Conservation (phyloP, 495 filamentous ascomycete species). For the Aspergillus bridgeri region DNA sequence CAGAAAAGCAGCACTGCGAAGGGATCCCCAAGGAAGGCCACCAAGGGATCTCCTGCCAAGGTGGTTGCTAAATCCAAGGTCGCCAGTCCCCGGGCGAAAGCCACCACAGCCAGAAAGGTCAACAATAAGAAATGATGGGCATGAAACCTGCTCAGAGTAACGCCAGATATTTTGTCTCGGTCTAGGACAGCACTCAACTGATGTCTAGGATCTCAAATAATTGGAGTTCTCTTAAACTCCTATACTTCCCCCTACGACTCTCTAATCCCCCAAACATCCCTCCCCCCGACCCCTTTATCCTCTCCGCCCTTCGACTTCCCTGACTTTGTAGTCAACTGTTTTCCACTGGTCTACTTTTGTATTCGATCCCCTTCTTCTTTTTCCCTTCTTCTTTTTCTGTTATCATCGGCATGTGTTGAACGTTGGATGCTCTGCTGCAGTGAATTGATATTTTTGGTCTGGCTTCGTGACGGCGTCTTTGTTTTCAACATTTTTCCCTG, state of each 20-base stretch:
- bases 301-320: background rate
- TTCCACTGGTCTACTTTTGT: background rate
- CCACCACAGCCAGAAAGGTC: background rate
- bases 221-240: background rate
- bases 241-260: background rate
- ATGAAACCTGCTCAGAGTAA: background rate
- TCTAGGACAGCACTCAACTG: background rate
- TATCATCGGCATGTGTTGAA: background rate
- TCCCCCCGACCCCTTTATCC: background rate
- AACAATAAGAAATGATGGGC: background rate
- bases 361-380: constrained; percentile 1
- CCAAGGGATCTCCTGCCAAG: constrained; percentile 15
- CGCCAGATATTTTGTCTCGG: background rate
- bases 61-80: constrained; percentile 1
- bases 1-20: constrained; percentile 15
- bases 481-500: background rate
- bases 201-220: background rate
- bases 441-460: background rate
- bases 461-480: background rate
- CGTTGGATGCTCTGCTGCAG: background rate
- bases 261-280: background rate
- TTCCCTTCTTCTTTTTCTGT: background rate
- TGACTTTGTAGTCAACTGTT: background rate
- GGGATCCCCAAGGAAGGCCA: background rate
- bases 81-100: background rate